Evolutionary conservation across 768 basidiomycete genomes (phyloP).

Genomic region (Xerocomellus dryophilus): DNA sequence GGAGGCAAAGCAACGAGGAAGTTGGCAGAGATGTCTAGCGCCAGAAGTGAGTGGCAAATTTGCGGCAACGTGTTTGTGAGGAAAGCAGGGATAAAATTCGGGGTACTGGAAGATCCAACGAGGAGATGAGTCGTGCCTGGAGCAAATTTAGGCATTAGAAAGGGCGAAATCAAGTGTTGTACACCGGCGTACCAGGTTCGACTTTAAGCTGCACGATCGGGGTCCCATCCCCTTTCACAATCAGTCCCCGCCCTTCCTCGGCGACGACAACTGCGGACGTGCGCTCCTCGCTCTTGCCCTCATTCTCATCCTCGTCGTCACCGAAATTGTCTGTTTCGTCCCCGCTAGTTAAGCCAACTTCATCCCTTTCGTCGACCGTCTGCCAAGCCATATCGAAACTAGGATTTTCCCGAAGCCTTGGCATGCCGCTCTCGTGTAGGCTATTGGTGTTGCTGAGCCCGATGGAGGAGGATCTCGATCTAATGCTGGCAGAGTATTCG

Average conservation of each 20-base stretch:
- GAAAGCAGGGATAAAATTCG: conserved; percentile 74
- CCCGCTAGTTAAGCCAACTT: conserved; percentile 54
- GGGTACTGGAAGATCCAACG: conserved; percentile 75
- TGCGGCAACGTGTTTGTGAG: conserved; percentile 67
- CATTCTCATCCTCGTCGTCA: conserved; percentile 47
- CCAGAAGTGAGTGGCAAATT: conserved; percentile 76
- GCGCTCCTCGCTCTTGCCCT: conserved; percentile 60
- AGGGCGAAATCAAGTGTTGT: not conserved
- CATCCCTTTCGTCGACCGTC: conserved; percentile 68
- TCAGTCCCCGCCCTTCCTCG: conserved; percentile 81
- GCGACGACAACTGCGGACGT: conserved; percentile 77
- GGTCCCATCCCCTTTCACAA: conserved; percentile 66
- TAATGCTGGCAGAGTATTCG: conserved; percentile 60
- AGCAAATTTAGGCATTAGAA: not conserved
- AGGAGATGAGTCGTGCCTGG: conserved; percentile 92
- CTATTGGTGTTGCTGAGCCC: conserved; percentile 44
- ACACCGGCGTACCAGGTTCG: conserved; percentile 58
- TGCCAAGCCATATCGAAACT: conserved; percentile 79
- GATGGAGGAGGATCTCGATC: conserved; percentile 70
- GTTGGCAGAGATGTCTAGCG: conserved; percentile 90
- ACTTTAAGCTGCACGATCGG: conserved; percentile 63
- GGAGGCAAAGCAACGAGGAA: conserved; percentile 81
- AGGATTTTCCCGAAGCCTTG: conserved; percentile 57
- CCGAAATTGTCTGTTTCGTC: conserved; percentile 52
- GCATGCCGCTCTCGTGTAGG: conserved; percentile 39